These are phyloP conservation scores for Beverwykella pulmonaria DNA, from an alignment of 495 filamentous ascomycete genomes.

Conservation along the genomic window DNA sequence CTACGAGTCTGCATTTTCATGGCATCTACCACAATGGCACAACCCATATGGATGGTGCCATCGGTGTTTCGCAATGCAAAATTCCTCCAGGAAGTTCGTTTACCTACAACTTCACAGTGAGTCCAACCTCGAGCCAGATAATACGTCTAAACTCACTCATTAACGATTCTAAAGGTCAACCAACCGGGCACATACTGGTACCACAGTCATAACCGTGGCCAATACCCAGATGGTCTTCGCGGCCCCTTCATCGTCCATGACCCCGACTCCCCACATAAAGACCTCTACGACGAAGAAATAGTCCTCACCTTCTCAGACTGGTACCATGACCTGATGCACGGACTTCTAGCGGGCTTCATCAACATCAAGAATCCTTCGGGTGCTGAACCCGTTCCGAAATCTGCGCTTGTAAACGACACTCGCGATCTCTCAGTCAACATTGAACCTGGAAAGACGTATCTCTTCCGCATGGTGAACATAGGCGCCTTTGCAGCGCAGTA, in stretches of 20 bases:
- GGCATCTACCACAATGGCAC: slow-evolving; percentile 34
- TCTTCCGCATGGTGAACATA: slow-evolving; percentile 76
- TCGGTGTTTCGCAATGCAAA: slow-evolving; percentile 45
- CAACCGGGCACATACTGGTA: slow-evolving; percentile 42
- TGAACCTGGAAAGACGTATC: slow-evolving; percentile 74
- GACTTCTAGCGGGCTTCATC: slow-evolving; percentile 52
- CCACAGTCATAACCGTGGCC: slow-evolving; percentile 31
- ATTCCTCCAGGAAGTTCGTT: slow-evolving; percentile 35
- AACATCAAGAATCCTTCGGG: slow-evolving; percentile 55
- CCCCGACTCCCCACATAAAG: slow-evolving; percentile 31
- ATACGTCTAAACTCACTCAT: slow-evolving; percentile 68
- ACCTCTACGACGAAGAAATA: slow-evolving; percentile 38
- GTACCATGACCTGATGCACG: slow-evolving; percentile 47
- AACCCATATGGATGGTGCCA: slow-evolving; percentile 36
- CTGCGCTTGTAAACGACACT: slow-evolving; percentile 62
- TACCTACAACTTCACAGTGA: slow-evolving; percentile 43
- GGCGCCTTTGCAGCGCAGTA: slow-evolving; percentile 48
- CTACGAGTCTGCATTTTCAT: slow-evolving; percentile 38
- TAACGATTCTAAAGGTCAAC: slow-evolving; percentile 39
- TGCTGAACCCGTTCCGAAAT: slow-evolving; percentile 58
- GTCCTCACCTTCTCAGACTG: slow-evolving; percentile 39
- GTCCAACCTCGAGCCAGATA: slow-evolving; percentile 65
- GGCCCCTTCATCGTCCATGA: slow-evolving; percentile 35
- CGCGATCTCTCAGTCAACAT: slow-evolving; percentile 61
- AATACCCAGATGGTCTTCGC: slow-evolving; percentile 38